Evolutionary conservation across 345 rosid species (phyloP).

Genomic region (Brassica cretica): DNA sequence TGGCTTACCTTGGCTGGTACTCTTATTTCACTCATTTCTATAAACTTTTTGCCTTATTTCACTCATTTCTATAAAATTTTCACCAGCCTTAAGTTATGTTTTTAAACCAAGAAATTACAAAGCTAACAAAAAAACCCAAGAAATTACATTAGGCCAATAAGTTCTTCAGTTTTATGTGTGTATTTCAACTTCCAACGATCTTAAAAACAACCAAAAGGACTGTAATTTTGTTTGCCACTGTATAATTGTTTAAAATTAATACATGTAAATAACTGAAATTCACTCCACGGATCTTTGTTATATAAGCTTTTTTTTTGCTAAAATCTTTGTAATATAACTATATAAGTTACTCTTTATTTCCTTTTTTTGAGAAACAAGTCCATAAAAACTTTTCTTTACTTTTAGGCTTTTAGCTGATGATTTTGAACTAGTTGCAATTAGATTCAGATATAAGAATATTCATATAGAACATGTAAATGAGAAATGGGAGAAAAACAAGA

Average conservation of each 20-base stretch:
- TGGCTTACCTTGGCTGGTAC: conserved; percentile 97
- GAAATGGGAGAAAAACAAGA: neutral
- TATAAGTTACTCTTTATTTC: neutral
- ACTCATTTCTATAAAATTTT: too few relatives aligned
- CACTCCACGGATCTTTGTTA: neutral
- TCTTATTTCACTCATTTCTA: neutral
- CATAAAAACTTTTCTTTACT: neutral
- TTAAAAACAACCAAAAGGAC: neutral
- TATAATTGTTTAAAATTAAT: neutral
- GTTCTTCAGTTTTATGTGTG: neutral
- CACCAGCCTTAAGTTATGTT: neutral
- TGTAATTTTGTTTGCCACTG: neutral
- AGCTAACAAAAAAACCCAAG: neutral
- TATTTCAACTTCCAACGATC: neutral
- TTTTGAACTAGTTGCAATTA: neutral
- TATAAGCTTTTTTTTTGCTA: neutral
- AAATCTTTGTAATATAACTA: too few relatives aligned
- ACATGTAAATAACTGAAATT: conserved; percentile 4
- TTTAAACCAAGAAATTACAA: neutral
- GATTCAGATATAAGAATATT: neutral
- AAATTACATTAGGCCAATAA: neutral
- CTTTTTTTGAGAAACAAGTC: neutral
- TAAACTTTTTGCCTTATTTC: neutral
- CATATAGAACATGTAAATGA: neutral
- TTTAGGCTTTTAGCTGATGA: neutral